Evolutionary conservation across 179 eudicot genomes (phyloP), one percentile per base, ranked within the genome.

Genomic region (Beta macrorhiza): DNA sequence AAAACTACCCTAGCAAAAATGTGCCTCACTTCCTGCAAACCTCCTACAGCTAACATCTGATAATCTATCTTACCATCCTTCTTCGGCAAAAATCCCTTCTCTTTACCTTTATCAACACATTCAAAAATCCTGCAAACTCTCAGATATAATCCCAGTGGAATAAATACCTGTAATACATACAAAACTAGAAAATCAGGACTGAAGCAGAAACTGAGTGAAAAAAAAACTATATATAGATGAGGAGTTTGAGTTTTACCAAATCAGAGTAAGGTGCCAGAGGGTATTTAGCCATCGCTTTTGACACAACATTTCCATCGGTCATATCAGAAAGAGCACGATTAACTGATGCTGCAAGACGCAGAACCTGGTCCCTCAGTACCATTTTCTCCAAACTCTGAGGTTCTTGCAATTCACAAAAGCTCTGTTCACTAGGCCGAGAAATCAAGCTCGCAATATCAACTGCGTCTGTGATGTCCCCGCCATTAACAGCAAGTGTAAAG

Each of bases 391-490:
- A 67, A 53, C 65, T 63, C 72, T 56, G 82, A 61, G 89, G 80
- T 84, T 87, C 89, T 76, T 87, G 80, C 80, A 95, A 75, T 77
- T 95, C 98, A 56, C 51, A 70, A 80, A 91, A 93, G 82, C 82
- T 88, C 29, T 20, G 76, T n/a, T 88, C 89, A 59, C 88, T 89
- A n/a, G 86, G 87, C 72, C 71, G 85, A 62, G 89, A 85, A 63
- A 92, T 92, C 44, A 67, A 75, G 69, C 75, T 84, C 7, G 94
- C 88, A 79, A 95, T 91, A 61, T 82, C 80, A 51, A 90, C 79
- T 58, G 98, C 97, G 88, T 95, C 98, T 8, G 55, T 78, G 76
- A 91, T 78, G 80, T 92, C 90, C 74, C 99, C 99, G 25, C 99
- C 97, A 76, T 91, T 86, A 70, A 95, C 86, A 37, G 94, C 89